Evolutionary conservation across 1,284 basidiomycete species (phyloP).

Genomic region (Ceratobasidium papillatum): DNA sequence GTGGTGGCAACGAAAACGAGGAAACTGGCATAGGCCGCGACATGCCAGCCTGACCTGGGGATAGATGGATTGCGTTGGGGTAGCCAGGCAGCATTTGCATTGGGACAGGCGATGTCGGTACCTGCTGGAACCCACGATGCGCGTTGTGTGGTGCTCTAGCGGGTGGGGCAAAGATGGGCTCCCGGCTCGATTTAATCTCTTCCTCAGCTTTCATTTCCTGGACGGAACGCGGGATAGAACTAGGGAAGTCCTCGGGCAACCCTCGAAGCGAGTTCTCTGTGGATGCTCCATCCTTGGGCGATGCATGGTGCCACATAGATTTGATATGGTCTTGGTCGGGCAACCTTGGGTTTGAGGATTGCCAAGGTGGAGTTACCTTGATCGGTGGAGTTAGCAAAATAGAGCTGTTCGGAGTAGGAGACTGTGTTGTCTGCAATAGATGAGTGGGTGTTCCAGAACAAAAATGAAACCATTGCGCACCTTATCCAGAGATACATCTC

Average conservation of each 20-base stretch:
- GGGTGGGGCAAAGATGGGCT: not conserved
- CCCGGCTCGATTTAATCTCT: constrained; percentile 50
- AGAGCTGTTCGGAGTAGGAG: constrained; percentile 42
- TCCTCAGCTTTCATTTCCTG: constrained; percentile 84
- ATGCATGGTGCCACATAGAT: constrained; percentile 81
- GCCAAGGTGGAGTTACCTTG: constrained; percentile 59
- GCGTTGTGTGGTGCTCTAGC: constrained; percentile 62
- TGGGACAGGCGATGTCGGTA: constrained; percentile 63
- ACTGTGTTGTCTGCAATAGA: constrained; percentile 18
- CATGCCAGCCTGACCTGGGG: constrained; percentile 48
- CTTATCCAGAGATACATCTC: constrained; percentile 26
- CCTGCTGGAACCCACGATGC: constrained; percentile 82
- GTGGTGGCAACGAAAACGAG: constrained; percentile 55
- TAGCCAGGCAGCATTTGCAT: constrained; percentile 14
- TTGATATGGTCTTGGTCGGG: constrained; percentile 82
- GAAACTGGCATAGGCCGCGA: constrained; percentile 20
- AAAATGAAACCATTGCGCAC: not conserved
- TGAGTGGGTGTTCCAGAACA: not conserved
- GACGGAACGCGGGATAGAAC: constrained; percentile 71
- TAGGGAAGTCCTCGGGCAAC: constrained; percentile 78
- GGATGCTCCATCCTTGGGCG: constrained; percentile 68
- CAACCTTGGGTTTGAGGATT: constrained; percentile 57
- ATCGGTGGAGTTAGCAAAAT: constrained; percentile 45
- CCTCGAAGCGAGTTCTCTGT: constrained; percentile 79
- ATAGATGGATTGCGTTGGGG: constrained; percentile 51